These are phyloP conservation scores for Nitzschia putrida DNA, from an alignment of 108 stramenopile genomes.

Conservation along the genomic window DNA sequence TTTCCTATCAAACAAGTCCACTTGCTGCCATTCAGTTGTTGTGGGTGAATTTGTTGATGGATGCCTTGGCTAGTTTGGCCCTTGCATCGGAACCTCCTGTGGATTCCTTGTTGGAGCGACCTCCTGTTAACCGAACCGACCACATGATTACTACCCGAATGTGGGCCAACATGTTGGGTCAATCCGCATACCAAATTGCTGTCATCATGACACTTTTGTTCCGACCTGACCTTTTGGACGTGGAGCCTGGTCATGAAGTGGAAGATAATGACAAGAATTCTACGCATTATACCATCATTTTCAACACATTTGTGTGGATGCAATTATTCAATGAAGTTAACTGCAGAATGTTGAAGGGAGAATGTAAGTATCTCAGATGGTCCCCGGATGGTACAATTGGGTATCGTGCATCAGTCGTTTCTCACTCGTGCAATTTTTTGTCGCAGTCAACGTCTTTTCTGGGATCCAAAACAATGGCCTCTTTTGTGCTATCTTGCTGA, in stretches of 20 bases:
- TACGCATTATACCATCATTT: constrained; percentile 88
- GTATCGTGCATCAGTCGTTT: background rate
- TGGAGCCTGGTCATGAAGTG: constrained; percentile 55
- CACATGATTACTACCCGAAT: constrained; percentile 84
- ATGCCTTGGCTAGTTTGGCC: constrained; percentile 94
- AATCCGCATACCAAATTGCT: constrained; percentile 81
- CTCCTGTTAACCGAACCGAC: constrained; percentile 78
- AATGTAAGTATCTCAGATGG: constrained; percentile 44
- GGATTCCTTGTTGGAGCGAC: constrained; percentile 69
- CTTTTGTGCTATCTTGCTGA: constrained; percentile 79
- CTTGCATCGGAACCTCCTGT: constrained; percentile 95
- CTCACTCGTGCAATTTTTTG: background rate
- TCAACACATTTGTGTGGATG: constrained; percentile 98
- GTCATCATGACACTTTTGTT: constrained; percentile 78
- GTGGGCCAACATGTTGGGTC: constrained; percentile 92
- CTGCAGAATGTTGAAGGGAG: constrained; percentile 80
- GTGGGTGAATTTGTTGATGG: constrained; percentile 99
- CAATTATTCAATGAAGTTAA: constrained; percentile 98
- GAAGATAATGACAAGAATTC: constrained; percentile 59
- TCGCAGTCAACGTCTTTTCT: constrained; percentile 73
- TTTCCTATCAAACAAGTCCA: constrained; percentile 84
- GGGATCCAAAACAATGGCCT: constrained; percentile 79
- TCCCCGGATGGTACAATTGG: background rate
- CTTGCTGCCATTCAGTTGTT: constrained; percentile 95
- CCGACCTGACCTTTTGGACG: constrained; percentile 59